Conservation (phyloP, 2,329 filamentous ascomycete genomes). For the Lecanicillium sp. region DNA sequence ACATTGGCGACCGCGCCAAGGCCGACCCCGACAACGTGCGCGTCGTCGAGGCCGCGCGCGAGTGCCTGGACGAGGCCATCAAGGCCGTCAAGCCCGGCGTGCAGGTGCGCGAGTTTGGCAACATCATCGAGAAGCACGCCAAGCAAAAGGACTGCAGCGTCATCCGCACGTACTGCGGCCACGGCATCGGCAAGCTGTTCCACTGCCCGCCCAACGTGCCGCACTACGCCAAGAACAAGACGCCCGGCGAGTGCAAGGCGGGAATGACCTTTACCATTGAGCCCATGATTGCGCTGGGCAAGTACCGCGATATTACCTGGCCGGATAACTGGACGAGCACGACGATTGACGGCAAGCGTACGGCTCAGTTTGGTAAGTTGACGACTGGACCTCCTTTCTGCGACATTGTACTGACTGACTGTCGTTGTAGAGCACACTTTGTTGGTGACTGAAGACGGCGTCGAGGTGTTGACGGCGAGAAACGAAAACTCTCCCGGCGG, state of each 20-base stretch:
- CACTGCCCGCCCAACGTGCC: conserved; percentile 91
- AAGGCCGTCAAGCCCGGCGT: conserved; percentile 89
- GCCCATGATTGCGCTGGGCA: conserved; percentile 93
- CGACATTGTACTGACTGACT: conserved; percentile 19
- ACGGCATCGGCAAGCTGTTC: conserved; percentile 91
- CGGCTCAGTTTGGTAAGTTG: conserved; percentile 86
- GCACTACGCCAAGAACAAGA: conserved; percentile 98
- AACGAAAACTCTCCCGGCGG: conserved; percentile 69
- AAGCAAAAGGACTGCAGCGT: conserved; percentile 82
- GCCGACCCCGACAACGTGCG: conserved; percentile 81
- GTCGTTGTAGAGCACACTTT: conserved; percentile 63
- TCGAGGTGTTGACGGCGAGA: conserved; percentile 74
- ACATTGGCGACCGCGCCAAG: conserved; percentile 82
- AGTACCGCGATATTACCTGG: conserved; percentile 91
- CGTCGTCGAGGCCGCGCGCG: conserved; percentile 82
- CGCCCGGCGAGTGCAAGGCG: conserved; percentile 84
- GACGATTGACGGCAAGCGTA: conserved; percentile 80
- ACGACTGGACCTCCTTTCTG: not conserved
- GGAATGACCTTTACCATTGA: conserved; percentile 99
- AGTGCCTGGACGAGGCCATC: conserved; percentile 87
- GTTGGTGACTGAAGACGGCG: conserved; percentile 74
- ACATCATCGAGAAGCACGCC: conserved; percentile 91
- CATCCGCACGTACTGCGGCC: conserved; percentile 92
- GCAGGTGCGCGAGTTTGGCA: conserved; percentile 87
- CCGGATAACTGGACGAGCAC: conserved; percentile 98